Base-by-base conservation (phyloP, 345 rosid species). In the Populus pruinosa region DNA sequence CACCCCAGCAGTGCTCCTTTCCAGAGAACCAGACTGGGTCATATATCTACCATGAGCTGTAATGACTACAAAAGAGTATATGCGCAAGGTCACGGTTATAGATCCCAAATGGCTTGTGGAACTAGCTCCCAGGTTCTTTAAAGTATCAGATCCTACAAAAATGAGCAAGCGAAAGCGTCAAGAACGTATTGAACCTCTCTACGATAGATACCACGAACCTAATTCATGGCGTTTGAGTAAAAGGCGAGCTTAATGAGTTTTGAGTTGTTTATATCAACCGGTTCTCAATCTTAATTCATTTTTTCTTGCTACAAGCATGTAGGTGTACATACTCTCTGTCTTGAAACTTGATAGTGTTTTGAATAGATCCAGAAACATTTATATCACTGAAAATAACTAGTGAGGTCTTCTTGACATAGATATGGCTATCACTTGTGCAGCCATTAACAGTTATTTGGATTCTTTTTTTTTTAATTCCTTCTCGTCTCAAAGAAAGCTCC, bases 71-170 rank as follows among this genome's bases (percentile, higher is more conserved):
- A 93, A 93, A 79, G 99, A 93, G 83, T 95, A 93, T 83, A 91
- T 91, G 98, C 88, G 91, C 29, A 93, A 95, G 81, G 92, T 89
- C n/a, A 93, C 97, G 0, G 94, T 91, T 65, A 78, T 91, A 27
- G 98, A 93, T 75, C 99, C 99, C 9, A 89, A 91, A 76, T 95
- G 98, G 99, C 96, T 93, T 0, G 95, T 90, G 59, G 96, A 91
- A 83, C 82, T 92, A 62, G 99, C 98, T 18, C 93, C 99, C 14
- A 90, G 94, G 70, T 95, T 90, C 87, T 95, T 95, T 87, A 92
- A 90, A 82, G 94, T 88, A 4, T 73, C 97, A 50, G 97, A 92
- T 80, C 96, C 98, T 25, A 91, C 88, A 2, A 93, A 92, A 82
- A 90, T 89, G 93, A 93, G 98, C 83, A 95, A 93, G 87, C 92